phyloP scores from a whole-genome alignment of 2,329 filamentous ascomycete genomes.

The Beauveria asiatica region DNA sequence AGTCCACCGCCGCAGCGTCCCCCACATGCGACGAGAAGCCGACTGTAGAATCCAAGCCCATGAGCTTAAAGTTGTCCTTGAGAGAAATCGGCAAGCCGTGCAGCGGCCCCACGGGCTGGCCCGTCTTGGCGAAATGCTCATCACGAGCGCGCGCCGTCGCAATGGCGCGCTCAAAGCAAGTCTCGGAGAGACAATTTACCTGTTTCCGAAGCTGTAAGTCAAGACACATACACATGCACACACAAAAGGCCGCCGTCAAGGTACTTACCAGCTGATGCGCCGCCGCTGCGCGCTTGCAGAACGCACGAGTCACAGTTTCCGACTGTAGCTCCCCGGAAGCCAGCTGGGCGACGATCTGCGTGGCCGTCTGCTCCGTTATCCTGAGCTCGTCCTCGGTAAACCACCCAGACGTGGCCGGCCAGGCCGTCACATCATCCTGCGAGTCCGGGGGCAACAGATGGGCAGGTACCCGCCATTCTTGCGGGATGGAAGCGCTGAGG shows the following conservation, averaged over 20 bases:
- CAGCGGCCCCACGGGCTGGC: conserved; percentile 48
- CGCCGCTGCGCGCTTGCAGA: conserved; percentile 43
- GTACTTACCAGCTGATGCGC: conserved; percentile 48
- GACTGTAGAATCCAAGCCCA: conserved; percentile 50
- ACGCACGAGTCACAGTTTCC: conserved; percentile 37
- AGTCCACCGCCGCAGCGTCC: conserved; percentile 40
- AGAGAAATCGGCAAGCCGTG: conserved; percentile 58
- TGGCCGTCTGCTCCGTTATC: conserved; percentile 38
- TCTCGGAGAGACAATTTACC: conserved; percentile 45
- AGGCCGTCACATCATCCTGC: conserved; percentile 47
- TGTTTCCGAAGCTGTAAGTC: conserved; percentile 5
- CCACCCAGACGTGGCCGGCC: conserved; percentile 50
- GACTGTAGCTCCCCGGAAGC: conserved; percentile 27
- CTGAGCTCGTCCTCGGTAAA: conserved; percentile 41
- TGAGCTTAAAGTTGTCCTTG: conserved; percentile 63
- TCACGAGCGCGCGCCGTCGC: conserved; percentile 40
- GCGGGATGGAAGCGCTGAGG: conserved; percentile 41
- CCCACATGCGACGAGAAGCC: conserved; percentile 56
- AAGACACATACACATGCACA: too few species aligned
- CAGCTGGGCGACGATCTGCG: conserved; percentile 31
- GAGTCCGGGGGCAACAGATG: conserved; percentile 43
- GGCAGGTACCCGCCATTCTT: conserved; percentile 47
- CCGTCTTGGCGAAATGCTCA: conserved; percentile 36
- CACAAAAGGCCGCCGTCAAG: conserved; percentile 31
- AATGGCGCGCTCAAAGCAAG: conserved; percentile 46